These are phyloP conservation scores for Microsporum canis DNA, from an alignment of 2,329 filamentous ascomycete genomes.

Conservation along the genomic window DNA sequence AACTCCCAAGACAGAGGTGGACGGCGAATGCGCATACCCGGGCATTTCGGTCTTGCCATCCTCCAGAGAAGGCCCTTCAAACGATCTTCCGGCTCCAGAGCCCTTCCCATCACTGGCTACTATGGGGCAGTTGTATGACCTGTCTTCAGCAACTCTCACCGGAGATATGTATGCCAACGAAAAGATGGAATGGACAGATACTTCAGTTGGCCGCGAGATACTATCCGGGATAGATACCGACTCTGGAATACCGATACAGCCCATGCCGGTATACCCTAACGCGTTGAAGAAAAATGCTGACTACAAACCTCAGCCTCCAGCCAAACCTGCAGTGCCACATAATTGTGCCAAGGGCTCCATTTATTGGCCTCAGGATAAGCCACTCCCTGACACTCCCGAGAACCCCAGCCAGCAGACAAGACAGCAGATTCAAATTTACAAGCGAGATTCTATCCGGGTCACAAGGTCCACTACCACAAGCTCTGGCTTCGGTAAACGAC, in stretches of 20 bases:
- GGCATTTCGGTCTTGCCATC: constrained; percentile 12
- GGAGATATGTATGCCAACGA: constrained; percentile 1
- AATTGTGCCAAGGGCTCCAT: background rate
- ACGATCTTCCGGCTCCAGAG: background rate
- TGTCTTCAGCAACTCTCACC: constrained; percentile 1
- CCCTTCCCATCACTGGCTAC: background rate
- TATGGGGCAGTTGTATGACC: background rate
- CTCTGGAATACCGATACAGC: background rate
- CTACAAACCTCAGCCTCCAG: background rate
- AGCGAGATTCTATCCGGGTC: constrained; percentile 1
- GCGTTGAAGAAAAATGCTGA: background rate
- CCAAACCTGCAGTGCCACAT: background rate
- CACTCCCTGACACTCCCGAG: constrained; percentile 1
- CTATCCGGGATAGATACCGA: background rate
- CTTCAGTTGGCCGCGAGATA: constrained; percentile 5
- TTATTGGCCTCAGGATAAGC: constrained; percentile 2
- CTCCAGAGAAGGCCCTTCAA: background rate
- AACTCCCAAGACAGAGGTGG: constrained; percentile 5
- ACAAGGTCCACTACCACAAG: background rate
- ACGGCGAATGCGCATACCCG: constrained; percentile 12
- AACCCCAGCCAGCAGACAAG: background rate
- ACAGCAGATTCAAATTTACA: background rate
- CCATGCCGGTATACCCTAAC: background rate
- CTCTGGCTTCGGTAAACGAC: background rate
- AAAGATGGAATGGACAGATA: constrained; percentile 5